These are phyloP conservation scores for Stylosanthes scabra DNA, from an alignment of 331 rosid genomes.

Conservation along the genomic window DNA sequence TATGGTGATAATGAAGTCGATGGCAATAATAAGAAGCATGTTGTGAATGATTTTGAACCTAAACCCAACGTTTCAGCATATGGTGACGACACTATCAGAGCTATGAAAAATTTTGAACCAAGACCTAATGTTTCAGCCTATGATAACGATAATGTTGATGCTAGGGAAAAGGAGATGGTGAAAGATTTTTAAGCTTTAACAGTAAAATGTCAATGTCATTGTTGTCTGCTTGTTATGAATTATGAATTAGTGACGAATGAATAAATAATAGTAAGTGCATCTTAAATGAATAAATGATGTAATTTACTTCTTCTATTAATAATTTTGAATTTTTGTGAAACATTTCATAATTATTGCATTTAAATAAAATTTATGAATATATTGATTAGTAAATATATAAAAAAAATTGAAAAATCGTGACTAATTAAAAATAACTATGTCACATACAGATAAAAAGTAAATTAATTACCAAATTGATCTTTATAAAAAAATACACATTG, in stretches of 20 bases:
- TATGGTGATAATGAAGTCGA: neutral
- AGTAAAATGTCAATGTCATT: neutral
- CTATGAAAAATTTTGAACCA: neutral
- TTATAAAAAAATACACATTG: too few species aligned
- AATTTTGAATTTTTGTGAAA: neutral
- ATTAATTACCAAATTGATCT: too few species aligned
- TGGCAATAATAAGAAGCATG: neutral
- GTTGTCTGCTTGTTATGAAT: neutral
- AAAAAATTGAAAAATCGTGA: too few species aligned
- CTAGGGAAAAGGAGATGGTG: neutral
- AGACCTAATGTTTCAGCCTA: constrained; percentile 18
- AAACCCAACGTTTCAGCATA: constrained; percentile 17
- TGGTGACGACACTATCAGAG: neutral
- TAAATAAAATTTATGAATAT: too few species aligned
- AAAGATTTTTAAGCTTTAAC: neutral
- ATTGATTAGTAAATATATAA: too few species aligned
- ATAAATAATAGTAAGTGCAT: neutral
- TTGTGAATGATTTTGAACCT: neutral
- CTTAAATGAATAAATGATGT: neutral
- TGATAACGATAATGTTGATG: neutral
- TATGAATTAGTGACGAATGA: neutral
- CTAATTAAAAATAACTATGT: too few species aligned
- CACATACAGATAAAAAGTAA: too few species aligned
- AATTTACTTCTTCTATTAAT: neutral
- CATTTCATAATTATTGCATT: too few species aligned